phyloP scores from a whole-genome alignment of 2,329 filamentous ascomycete genomes.

The Trichoderma polysporum region DNA sequence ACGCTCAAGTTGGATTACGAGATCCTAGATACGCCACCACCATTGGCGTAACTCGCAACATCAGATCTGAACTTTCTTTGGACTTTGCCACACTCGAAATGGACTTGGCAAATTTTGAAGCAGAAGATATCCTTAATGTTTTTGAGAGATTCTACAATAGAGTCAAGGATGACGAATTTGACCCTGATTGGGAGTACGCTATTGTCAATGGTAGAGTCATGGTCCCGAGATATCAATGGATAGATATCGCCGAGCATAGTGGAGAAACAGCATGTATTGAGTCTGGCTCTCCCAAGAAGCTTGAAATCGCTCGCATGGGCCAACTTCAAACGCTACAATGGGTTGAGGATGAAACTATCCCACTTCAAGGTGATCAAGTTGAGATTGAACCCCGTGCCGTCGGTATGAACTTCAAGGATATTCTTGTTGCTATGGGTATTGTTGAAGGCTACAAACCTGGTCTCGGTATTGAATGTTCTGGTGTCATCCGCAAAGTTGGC shows the following conservation, averaged over 20 bases:
- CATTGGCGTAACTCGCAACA: conserved; percentile 14
- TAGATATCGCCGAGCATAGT: not conserved
- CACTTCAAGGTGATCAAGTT: not conserved
- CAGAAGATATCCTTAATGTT: not conserved
- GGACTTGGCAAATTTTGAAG: not conserved
- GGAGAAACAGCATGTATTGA: not conserved
- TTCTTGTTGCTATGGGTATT: conserved; percentile 19
- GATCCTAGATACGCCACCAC: conserved; percentile 16
- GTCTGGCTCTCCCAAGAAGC: not conserved
- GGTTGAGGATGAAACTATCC: not conserved
- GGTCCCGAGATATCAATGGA: conserved; percentile 6
- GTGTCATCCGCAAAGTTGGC: conserved; percentile 25
- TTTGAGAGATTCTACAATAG: not conserved
- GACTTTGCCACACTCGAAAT: conserved; percentile 22
- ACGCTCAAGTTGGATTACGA: conserved; percentile 9
- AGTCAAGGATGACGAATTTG: not conserved
- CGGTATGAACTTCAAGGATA: conserved; percentile 23
- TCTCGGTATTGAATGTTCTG: conserved; percentile 34
- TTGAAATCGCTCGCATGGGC: not conserved
- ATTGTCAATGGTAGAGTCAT: conserved; percentile 2
- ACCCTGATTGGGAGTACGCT: conserved; percentile 6
- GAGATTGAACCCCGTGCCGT: not conserved
- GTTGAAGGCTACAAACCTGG: conserved; percentile 13
- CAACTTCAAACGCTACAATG: conserved; percentile 4
- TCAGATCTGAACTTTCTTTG: conserved; percentile 12